Evolutionary conservation across 345 rosid species (phyloP), one percentile per base, ranked within the genome.

Genomic region (Kandelia obovata): DNA sequence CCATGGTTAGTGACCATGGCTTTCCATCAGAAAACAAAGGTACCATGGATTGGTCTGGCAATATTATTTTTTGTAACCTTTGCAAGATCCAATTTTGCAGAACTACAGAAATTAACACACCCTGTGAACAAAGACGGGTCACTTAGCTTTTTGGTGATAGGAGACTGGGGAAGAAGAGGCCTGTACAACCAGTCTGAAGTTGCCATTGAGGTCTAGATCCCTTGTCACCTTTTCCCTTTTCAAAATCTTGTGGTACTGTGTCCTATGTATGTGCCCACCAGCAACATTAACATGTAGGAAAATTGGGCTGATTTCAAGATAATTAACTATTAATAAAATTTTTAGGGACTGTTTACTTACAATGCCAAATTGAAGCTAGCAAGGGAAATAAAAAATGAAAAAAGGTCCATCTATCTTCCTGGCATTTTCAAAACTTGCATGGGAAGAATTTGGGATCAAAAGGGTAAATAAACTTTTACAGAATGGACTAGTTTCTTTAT

Each of bases 101-200:
- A 84, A 68, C 81, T 86, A 51, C 73, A 55, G 34, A 73, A 80
- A 46, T 64, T 88, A 8, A 67, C 78, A 26, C 94, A 88, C 46
- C 60, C 78, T 20, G 68, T 64, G 7, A 84, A 88, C 71, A 47
- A 46, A 5, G 89, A 88, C 55, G 87, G 88, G 51, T 76, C 89
- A 2, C 83, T 88, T 58, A 82, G 80, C 73, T 77, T 88, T 76
- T 69, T 90, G 66, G 96, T 90, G 13, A 80, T 87, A 56, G 92
- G 96, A 52, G 96, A 90, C 35, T 90, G 93, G 96, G 96, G 93
- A 62, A 80, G 96, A 75, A 70, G 76, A 72, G 93, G 94, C 31
- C 31, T 60, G 31, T 87, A 62, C 73, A 90, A 90, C 35, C 96
- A 90, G 66, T 83, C 92, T 7, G 63, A 72, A 35, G 94, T 88